Conservation (phyloP, 208 protist species). For the Leishmania lainsoni region DNA sequence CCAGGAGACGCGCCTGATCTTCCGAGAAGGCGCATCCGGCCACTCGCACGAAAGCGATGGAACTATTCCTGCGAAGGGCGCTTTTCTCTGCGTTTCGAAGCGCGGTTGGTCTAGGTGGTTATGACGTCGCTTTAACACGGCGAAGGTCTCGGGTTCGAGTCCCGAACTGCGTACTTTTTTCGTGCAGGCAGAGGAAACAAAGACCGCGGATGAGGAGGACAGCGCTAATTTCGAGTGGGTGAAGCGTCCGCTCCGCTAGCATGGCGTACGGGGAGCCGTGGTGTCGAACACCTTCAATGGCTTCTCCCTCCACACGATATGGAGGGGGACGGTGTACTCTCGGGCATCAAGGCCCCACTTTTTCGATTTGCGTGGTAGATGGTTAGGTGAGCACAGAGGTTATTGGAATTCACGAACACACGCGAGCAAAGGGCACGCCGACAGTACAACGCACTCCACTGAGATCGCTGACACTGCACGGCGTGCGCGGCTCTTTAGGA, state of each 20-base stretch:
- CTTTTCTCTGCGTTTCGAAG: not conserved
- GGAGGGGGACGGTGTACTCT: not conserved
- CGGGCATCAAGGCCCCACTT: not conserved
- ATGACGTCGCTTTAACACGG: constrained; percentile 94
- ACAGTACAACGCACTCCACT: too few species aligned
- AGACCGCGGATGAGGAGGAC: too few species aligned
- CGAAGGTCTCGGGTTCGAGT: constrained; percentile 92
- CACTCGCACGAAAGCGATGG: too few species aligned
- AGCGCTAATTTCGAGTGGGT: too few species aligned
- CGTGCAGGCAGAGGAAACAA: not conserved
- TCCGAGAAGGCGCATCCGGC: too few species aligned
- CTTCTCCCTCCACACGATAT: not conserved
- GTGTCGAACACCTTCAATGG: not conserved
- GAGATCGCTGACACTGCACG: too few species aligned
- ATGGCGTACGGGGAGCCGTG: not conserved
- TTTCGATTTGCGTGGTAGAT: not conserved
- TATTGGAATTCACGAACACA: not conserved
- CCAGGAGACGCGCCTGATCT: too few species aligned
- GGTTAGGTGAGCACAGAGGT: not conserved
- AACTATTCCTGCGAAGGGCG: too few species aligned
- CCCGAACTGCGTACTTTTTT: constrained; percentile 88
- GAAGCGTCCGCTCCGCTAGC: not conserved
- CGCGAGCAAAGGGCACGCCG: not conserved
- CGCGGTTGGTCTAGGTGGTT: constrained; percentile 92
- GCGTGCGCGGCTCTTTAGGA: too few species aligned